Evolutionary conservation across 2,329 filamentous ascomycete genomes (phyloP).

Genomic region (Diaporthe nobilis): DNA sequence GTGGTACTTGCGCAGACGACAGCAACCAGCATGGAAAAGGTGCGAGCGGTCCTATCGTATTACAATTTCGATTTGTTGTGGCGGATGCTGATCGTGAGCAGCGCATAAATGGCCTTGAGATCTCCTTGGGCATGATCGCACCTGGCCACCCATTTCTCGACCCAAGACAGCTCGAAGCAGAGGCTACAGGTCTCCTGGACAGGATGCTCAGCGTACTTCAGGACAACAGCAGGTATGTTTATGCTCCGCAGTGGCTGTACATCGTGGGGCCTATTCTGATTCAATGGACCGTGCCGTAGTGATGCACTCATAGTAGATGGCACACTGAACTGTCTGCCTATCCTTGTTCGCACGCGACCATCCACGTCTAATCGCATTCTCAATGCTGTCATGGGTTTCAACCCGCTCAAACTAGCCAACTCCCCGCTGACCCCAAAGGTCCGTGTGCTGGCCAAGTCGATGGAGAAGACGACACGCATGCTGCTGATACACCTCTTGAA

Average conservation of each 20-base stretch:
- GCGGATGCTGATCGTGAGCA: slow-evolving; percentile 50
- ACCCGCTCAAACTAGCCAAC: slow-evolving; percentile 85
- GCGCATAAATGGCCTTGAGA: slow-evolving; percentile 79
- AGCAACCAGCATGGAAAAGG: slow-evolving; percentile 78
- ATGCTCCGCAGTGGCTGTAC: slow-evolving; percentile 19
- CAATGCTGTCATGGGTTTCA: slow-evolving; percentile 89
- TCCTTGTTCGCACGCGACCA: slow-evolving; percentile 85
- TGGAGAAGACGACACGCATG: slow-evolving; percentile 92
- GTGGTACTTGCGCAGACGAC: slow-evolving; percentile 93
- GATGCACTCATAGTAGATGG: slow-evolving; percentile 92
- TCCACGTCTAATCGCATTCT: slow-evolving; percentile 88
- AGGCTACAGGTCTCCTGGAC: slow-evolving; percentile 91
- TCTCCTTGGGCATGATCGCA: slow-evolving; percentile 88
- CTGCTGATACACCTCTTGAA: slow-evolving; percentile 87
- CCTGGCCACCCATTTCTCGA: slow-evolving; percentile 86
- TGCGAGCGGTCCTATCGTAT: slow-evolving; percentile 55
- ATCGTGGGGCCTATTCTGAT: slow-evolving; percentile 44
- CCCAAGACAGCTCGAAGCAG: slow-evolving; percentile 87
- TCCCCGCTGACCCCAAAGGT: slow-evolving; percentile 82
- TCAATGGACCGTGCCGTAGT: slow-evolving; percentile 60
- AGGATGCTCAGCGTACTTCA: slow-evolving; percentile 88
- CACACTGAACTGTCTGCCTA: slow-evolving; percentile 88
- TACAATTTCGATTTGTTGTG: background rate
- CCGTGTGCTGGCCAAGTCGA: slow-evolving; percentile 88
- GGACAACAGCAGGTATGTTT: slow-evolving; percentile 82